Conservation (phyloP, 140 eudicot species). For the Flaveria floridana region DNA sequence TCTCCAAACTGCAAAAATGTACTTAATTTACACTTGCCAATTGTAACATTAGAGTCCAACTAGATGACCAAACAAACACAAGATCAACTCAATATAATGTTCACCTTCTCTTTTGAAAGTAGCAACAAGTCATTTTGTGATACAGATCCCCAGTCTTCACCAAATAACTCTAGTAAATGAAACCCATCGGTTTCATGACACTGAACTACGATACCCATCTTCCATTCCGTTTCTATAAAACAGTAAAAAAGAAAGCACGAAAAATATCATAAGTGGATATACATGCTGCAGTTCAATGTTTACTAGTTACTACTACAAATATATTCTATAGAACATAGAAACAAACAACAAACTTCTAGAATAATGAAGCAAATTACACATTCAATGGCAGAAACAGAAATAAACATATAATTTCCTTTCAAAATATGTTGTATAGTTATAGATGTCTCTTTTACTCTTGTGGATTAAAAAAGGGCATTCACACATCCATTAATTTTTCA, state of each 20-base stretch:
- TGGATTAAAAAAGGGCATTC: neutral
- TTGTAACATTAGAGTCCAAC: constrained; percentile 1
- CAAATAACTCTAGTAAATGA: constrained; percentile 54
- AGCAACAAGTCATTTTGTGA: constrained; percentile 75
- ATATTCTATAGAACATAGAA: neutral
- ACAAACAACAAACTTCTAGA: neutral
- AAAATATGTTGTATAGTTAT: neutral
- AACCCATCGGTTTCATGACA: constrained; percentile 77
- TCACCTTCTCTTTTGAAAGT: constrained; percentile 63
- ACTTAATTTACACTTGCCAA: neutral
- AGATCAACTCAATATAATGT: neutral
- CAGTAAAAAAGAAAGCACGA: neutral
- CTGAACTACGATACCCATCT: constrained; percentile 44
- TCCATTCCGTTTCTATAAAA: constrained; percentile 47
- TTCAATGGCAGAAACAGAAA: neutral
- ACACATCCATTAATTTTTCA: neutral
- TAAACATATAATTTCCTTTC: neutral
- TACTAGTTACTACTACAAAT: neutral
- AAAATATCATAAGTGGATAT: neutral
- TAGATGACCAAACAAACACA: constrained; percentile 10
- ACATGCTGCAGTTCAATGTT: neutral
- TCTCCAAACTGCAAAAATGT: constrained; percentile 55
- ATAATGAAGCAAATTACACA: neutral
- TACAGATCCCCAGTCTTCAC: constrained; percentile 50
- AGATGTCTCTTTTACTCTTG: neutral